A percentile compares a stretch with the other conserved stretches of the same genome.
Evolutionary conservation across 1,284 basidiomycete species (phyloP).

Genomic region (Heterobasidion parviporum): DNA sequence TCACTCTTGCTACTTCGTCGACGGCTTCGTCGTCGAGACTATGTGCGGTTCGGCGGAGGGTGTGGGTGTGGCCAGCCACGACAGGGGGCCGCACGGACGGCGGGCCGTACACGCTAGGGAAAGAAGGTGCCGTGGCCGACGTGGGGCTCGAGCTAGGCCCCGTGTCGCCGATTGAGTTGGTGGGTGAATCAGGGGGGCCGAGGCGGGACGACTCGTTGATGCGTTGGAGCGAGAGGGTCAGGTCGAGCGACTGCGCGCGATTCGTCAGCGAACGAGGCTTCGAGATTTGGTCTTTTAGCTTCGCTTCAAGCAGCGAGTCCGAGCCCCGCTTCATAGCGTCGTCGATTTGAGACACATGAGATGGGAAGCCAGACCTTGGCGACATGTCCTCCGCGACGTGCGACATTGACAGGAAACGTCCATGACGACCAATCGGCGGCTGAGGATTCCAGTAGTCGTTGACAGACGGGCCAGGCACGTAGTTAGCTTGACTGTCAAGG

Average conservation of each 20-base stretch:
- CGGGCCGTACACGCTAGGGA: constrained; percentile 75
- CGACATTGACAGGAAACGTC: constrained; percentile 10
- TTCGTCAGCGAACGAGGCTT: constrained; percentile 73
- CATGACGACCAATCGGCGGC: constrained; percentile 58
- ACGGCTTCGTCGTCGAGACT: constrained; percentile 30
- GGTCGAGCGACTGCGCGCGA: constrained; percentile 73
- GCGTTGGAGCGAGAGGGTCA: constrained; percentile 69
- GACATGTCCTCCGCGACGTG: constrained; percentile 14
- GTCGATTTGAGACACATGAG: constrained; percentile 51
- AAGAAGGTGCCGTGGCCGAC: constrained; percentile 66
- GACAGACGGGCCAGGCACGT: constrained; percentile 38
- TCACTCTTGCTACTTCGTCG: constrained; percentile 70
- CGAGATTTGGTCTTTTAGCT: constrained; percentile 69
- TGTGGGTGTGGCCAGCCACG: constrained; percentile 15
- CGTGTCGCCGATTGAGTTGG: constrained; percentile 52
- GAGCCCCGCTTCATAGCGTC: constrained; percentile 71
- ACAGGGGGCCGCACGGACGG: constrained; percentile 40
- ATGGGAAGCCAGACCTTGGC: constrained; percentile 57
- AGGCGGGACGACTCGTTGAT: constrained; percentile 61
- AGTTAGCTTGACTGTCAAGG: constrained; percentile 42
- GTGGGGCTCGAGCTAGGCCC: constrained; percentile 68
- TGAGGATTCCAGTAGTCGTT: constrained; percentile 69
- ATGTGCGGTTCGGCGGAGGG: background rate
- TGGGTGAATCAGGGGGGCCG: constrained; percentile 67
- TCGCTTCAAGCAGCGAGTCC: constrained; percentile 81